Evolutionary conservation across 2,329 filamentous ascomycete species (phyloP), one percentile per base, ranked within the genome.

Genomic region (Sporothrix humicola): DNA sequence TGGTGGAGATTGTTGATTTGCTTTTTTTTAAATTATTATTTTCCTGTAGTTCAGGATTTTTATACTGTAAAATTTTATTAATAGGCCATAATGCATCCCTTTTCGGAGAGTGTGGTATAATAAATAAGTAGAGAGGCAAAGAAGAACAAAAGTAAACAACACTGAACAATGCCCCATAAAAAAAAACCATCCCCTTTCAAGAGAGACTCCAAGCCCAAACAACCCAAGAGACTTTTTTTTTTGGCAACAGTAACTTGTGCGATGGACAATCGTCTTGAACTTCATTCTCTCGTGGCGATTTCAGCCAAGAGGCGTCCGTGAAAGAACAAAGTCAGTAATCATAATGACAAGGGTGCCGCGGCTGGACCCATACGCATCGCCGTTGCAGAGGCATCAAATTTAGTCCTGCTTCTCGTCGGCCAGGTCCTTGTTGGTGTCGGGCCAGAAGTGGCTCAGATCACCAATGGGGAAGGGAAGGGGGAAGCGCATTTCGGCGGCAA

Each of bases 401-500:
- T 66, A 73, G 31, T 73, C 48, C 15, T 68, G 72, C 72, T 71
- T 73, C 54, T 73, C 73, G 9, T 63, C 59, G 1, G 74, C 73
- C 63, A 78, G 54, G 26, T 77, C 77, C 8, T 81, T 76, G 72
- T 84, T 81, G 0, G 81, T 81, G 46, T 76, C 78, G 0, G 82
- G 82, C 86, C 86, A 87, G 72, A 85, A 84, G 63, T 82, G 84
- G 69, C 82, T 86, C 13, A 88, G 80, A 75, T 87, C 86, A 4
- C 85, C 85, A 0, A 88, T 84, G 0, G 86, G 86, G 2, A 87
- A 80, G 42, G 81, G 84, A 52, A 87, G 74, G 0, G 83, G 82
- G 71, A 87, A 83, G 3, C 85, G 81, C 84, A 87, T 87, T 79
- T 88, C 86, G 3, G 82, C 84, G 1, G 83, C 82, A 84, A 87